Percentiles rank a stretch among this genome's conserved stretches.
These are phyloP conservation scores for Boletus reticulatus DNA, from an alignment of 768 basidiomycete genomes.

Conservation along the genomic window DNA sequence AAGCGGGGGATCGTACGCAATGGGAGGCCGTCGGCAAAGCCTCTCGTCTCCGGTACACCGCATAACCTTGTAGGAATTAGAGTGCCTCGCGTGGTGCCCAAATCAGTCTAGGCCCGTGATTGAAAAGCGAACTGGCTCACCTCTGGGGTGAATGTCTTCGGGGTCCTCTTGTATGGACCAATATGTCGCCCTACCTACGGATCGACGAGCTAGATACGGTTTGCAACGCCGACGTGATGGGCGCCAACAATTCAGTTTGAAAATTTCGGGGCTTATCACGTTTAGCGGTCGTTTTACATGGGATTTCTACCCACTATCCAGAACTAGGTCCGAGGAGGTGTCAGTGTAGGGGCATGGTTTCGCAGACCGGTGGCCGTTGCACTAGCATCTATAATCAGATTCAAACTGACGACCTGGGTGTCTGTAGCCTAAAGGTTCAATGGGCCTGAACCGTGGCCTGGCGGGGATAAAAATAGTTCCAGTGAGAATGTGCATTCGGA, in stretches of 20 bases:
- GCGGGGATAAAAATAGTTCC: constrained; percentile 16
- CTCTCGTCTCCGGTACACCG: constrained; percentile 18
- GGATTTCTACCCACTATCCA: not conserved
- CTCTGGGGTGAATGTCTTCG: constrained; percentile 9
- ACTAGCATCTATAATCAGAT: not conserved
- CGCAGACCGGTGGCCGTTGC: constrained; percentile 10
- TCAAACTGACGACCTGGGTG: constrained; percentile 2
- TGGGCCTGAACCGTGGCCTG: not conserved
- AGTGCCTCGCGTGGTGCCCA: constrained; percentile 20
- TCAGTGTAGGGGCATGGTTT: not conserved
- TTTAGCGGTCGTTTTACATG: constrained; percentile 11
- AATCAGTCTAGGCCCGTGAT: not conserved
- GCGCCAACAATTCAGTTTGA: constrained; percentile 13
- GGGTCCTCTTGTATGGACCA: constrained; percentile 22
- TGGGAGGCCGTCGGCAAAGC: constrained; percentile 20
- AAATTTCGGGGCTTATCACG: constrained; percentile 3
- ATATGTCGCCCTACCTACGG: constrained; percentile 9
- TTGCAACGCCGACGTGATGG: constrained; percentile 18
- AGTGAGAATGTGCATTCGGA: constrained; percentile 23
- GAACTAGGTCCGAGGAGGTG: constrained; percentile 23
- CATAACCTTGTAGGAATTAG: not conserved
- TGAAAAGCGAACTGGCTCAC: constrained; percentile 24
- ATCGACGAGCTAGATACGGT: constrained; percentile 15
- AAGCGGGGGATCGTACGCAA: constrained; percentile 21
- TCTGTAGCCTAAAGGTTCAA: constrained; percentile 7